Conservation (phyloP, 106 monocot species). For the Dendrobium catenatum region DNA sequence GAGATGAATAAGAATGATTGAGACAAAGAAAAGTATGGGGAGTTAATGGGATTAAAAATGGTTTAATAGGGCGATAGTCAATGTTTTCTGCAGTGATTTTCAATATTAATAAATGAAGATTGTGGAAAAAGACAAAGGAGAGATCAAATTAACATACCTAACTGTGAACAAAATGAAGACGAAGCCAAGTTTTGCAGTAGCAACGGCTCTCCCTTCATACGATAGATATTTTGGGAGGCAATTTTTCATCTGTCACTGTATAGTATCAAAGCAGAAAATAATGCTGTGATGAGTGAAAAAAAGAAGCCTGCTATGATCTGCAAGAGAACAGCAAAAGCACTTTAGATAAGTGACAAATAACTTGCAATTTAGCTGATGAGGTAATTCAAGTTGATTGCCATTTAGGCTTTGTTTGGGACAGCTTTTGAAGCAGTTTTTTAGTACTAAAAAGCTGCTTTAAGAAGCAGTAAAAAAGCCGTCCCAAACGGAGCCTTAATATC, state of each 20-base stretch:
- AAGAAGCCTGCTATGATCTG: constrained; percentile 11
- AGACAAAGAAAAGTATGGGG: neutral
- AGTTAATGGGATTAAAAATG: neutral
- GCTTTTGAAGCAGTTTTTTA: no score
- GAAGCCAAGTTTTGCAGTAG: neutral
- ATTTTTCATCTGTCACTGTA: neutral
- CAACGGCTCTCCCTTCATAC: neutral
- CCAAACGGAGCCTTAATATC: no score
- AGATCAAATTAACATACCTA: neutral
- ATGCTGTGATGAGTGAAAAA: neutral
- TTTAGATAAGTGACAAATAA: neutral
- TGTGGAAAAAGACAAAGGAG: neutral
- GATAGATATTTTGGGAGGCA: neutral
- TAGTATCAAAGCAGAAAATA: neutral
- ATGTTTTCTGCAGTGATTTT: neutral
- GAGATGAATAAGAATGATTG: neutral
- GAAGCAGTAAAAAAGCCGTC: no score
- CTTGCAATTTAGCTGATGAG: no score
- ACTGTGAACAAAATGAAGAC: neutral
- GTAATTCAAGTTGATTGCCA: no score
- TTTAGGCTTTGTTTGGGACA: no score
- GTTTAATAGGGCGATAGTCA: neutral
- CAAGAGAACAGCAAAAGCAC: neutral
- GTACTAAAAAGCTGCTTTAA: no score
- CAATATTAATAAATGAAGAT: neutral